Evolutionary conservation across 176 grass and related monocot species (phyloP), one percentile per base, ranked within the genome.

Genomic region (Lolium multiflorum): DNA sequence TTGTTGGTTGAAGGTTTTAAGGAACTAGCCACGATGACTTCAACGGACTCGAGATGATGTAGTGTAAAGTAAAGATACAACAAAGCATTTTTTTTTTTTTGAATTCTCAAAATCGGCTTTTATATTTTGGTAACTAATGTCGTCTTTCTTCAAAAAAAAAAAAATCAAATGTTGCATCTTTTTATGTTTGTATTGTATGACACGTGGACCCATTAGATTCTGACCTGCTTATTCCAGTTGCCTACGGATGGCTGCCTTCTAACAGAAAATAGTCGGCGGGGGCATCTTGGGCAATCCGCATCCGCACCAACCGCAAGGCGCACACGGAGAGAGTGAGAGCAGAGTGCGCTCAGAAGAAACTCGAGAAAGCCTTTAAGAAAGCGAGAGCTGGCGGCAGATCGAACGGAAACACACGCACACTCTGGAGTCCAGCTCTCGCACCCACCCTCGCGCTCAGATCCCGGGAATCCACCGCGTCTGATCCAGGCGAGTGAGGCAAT

Each of bases 251-350:
- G 84, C 84, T 82, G 43, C 72, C n/a, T 72, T 83, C 73, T 20
- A 87, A 73, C 79, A 0, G 89, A 83, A 57, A 90, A 57, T 76
- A 90, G 93, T 92, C 90, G 93, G 90, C 67, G 11, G 82, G 90
- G 90, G 78, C 60, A 88, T 72, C 86, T 84, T 22, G 0, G 93
- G 48, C 58, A 88, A 22, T 60, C 41, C 46, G 9, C 7, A 47
- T 43, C 46, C 28, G 78, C 63, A 9, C 66, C 62, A 31, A 79
- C 72, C 76, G 64, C 81, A 22, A 54, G 55, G 16, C 17, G 31
- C 81, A 76, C 50, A 65, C 73, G 7, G 31, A 47, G 51, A 7
- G 7, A 79, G 41, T 9, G 8, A 21, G 65, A 82, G 31, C 9
- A 38, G 80, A 76, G 38, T 21, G 21, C 11, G 73, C 5, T 28